phyloP scores from a whole-genome alignment of 2,329 filamentous ascomycete genomes.

The Fusarium brevicatenulatum region DNA sequence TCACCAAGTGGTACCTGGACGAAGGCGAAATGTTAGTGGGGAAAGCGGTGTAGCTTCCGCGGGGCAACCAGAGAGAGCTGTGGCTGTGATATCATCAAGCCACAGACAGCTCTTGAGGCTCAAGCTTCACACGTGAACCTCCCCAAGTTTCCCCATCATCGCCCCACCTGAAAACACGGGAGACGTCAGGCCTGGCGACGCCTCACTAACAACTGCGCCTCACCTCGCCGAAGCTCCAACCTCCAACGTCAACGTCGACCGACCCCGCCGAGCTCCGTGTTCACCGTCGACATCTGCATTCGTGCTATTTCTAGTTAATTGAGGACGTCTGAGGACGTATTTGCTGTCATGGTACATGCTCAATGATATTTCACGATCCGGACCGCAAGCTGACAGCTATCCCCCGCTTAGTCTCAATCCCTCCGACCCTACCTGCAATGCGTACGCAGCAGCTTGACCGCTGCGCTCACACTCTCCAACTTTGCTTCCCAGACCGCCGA shows the following conservation, averaged over 20 bases:
- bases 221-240: constrained; percentile 40
- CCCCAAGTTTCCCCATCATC: constrained; percentile 16
- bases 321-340: constrained; percentile 14
- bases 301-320: constrained; percentile 1
- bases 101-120: constrained; percentile 21
- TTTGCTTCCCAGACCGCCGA: constrained; percentile 98
- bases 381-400: constrained; percentile 33
- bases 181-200: constrained; percentile 47
- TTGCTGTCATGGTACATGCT: constrained; percentile 35
- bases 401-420: constrained; percentile 80
- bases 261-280: constrained; percentile 42
- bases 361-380: neutral
- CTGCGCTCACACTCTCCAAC: constrained; percentile 88
- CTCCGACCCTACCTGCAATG: constrained; percentile 96
- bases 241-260: constrained; percentile 41
- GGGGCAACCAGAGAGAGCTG: constrained; percentile 11
- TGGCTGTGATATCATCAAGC: constrained; percentile 21
- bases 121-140: constrained; percentile 33
- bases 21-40: constrained; percentile 37
- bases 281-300: constrained; percentile 28
- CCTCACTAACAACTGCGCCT: constrained; percentile 39
- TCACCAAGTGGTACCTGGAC: constrained; percentile 50
- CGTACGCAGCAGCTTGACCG: constrained; percentile 92
- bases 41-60: constrained; percentile 43
- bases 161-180: constrained; percentile 43